Evolutionary conservation across 1,284 basidiomycete species (phyloP), one percentile per base, ranked within the genome.

Genomic region (Sphaerobolus stellatus): DNA sequence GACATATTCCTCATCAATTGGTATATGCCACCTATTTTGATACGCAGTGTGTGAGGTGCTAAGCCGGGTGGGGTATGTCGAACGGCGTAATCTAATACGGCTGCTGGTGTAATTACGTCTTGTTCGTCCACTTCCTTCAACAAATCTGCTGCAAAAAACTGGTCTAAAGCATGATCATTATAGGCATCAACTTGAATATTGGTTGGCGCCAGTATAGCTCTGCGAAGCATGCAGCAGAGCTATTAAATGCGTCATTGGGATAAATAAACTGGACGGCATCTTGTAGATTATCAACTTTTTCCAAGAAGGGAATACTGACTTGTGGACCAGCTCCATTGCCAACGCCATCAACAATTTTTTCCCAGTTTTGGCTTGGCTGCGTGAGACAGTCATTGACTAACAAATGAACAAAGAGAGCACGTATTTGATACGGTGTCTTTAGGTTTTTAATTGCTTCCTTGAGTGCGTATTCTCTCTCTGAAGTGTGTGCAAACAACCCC

Each of bases 291-390:
- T 58, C 30, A 16, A 62, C 58, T 8, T 50, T 13, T 13, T 43
- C 41, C 11, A 69, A 56, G 7, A 65, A 48, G 48, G 58, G 20
- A 3, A 74, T 58, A 2, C 55, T 24, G 5, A 72, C 64, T 7
- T 63, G 46, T 4, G 67, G 66, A 0, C 65, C 66, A 3, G 62
- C 66, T n/a, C 73, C 69, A 55, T 75, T 69, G 2, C 75, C 73
- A 46, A 77, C 70, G 4, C 53, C 52, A 58, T 76, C 74, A 1
- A 76, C 66, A 53, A 73, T 73, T 4, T 58, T n/a, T n/a, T n/a
- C n/a, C n/a, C n/a, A n/a, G n/a, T n/a, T n/a, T n/a, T n/a, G n/a
- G n/a, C n/a, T n/a, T n/a, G n/a, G n/a, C n/a, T n/a, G n/a, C n/a
- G n/a, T n/a, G n/a, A n/a, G n/a, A n/a, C n/a, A n/a, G n/a, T n/a